phyloP scores from a whole-genome alignment of 2,329 filamentous ascomycete genomes.

The Monilinia laxa region DNA sequence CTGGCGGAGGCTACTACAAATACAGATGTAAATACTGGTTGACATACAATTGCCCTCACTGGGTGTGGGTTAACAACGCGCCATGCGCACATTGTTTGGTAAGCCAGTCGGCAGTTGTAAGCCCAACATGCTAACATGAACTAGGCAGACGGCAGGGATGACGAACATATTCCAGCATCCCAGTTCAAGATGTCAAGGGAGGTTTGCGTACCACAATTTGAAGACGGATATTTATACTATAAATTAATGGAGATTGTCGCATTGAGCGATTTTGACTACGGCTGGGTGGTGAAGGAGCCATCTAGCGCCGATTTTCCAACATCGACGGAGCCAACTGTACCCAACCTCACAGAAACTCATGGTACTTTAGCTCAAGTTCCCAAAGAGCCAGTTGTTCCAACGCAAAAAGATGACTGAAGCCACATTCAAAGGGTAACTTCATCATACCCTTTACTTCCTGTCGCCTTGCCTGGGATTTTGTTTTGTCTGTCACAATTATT shows the following conservation, averaged over 20 bases:
- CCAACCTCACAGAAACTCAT: slow-evolving; percentile 29
- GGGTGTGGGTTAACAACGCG: slow-evolving; percentile 54
- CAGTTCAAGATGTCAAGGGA: slow-evolving; percentile 42
- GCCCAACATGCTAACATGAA: slow-evolving; percentile 21
- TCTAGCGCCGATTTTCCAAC: slow-evolving; percentile 30
- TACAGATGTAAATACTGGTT: slow-evolving; percentile 57
- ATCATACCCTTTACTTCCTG: not conserved
- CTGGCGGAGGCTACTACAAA: slow-evolving; percentile 45
- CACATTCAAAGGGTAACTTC: not conserved
- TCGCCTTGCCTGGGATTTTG: not conserved
- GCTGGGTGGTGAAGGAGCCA: slow-evolving; percentile 37
- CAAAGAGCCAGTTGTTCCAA: not conserved
- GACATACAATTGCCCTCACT: slow-evolving; percentile 52
- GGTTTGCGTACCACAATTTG: slow-evolving; percentile 48
- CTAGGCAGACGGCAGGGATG: slow-evolving; percentile 53
- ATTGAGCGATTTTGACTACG: slow-evolving; percentile 35
- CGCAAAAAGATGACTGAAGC: not conserved
- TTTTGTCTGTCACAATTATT: not conserved
- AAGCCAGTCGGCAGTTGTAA: slow-evolving; percentile 36
- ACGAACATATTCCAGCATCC: slow-evolving; percentile 27
- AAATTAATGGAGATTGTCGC: slow-evolving; percentile 49
- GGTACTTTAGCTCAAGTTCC: slow-evolving; percentile 18
- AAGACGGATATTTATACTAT: slow-evolving; percentile 50
- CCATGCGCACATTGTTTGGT: slow-evolving; percentile 53
- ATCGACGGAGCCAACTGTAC: slow-evolving; percentile 30